Conservation (phyloP, 169 alveolate species). For the Neospora caninum region DNA sequence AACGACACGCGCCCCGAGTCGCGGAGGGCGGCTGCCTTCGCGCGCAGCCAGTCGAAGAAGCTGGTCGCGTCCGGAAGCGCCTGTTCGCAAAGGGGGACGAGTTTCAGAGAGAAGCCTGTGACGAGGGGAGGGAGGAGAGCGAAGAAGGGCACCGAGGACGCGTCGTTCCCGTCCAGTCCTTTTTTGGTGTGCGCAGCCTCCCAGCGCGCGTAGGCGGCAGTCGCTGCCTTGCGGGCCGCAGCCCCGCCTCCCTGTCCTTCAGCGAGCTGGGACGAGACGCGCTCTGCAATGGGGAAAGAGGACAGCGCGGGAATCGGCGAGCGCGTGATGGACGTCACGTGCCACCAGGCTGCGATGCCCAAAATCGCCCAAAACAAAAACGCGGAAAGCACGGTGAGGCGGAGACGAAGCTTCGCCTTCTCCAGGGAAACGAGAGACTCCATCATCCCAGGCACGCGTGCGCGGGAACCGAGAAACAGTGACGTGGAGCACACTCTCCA, state of each 20-base stretch:
- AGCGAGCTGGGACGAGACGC: background rate
- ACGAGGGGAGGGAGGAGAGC: background rate
- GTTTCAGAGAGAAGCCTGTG: background rate
- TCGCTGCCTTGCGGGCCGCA: background rate
- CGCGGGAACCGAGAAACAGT: background rate
- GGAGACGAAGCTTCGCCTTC: slow-evolving; percentile 15
- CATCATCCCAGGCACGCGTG: background rate
- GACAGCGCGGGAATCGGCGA: slow-evolving; percentile 17
- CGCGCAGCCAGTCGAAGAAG: background rate
- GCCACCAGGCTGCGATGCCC: background rate
- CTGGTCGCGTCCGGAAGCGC: background rate
- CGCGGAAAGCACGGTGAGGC: background rate
- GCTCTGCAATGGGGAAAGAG: background rate
- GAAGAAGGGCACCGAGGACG: background rate
- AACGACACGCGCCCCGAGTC: background rate
- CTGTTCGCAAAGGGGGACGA: background rate
- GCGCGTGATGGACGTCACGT: background rate
- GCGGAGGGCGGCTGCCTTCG: background rate
- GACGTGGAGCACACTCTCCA: background rate
- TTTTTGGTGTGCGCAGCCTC: background rate
- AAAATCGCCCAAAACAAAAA: background rate
- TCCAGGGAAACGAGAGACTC: background rate
- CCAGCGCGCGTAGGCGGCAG: background rate
- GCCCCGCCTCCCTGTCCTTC: background rate
- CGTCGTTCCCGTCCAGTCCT: background rate